These are phyloP conservation scores for Tranzscheliella williamsii DNA, from an alignment of 1,284 basidiomycete genomes.

Conservation along the genomic window DNA sequence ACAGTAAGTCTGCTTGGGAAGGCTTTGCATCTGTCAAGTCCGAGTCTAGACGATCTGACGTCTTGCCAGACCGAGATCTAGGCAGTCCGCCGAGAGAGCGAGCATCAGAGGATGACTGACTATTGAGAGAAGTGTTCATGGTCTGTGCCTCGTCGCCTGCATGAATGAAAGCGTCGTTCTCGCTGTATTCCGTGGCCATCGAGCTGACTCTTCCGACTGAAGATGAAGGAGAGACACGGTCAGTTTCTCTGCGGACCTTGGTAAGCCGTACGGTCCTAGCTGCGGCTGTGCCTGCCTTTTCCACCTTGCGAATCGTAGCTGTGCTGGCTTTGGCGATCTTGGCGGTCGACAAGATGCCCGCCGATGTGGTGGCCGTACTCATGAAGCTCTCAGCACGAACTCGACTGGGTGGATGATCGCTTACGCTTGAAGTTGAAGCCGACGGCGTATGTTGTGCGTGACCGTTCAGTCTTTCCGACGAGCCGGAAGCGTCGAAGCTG, in stretches of 20 bases:
- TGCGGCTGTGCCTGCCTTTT: constrained; percentile 5
- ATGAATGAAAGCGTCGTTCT: too few relatives aligned
- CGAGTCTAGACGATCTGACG: too few relatives aligned
- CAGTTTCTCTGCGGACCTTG: constrained; percentile 8
- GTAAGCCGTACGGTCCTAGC: constrained; percentile 21
- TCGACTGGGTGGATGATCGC: constrained; percentile 1
- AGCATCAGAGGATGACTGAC: too few relatives aligned
- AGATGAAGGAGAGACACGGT: constrained; percentile 14
- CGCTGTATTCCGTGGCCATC: constrained; percentile 9
- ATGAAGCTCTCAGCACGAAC: constrained; percentile 29
- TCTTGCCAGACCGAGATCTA: too few relatives aligned
- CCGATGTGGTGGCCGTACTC: constrained; percentile 14
- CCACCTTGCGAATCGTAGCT: constrained; percentile 26
- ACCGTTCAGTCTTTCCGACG: constrained; percentile 4
- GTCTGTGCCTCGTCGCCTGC: too few relatives aligned
- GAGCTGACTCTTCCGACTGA: constrained; percentile 10
- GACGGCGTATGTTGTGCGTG: constrained; percentile 1
- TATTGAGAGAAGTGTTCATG: too few relatives aligned
- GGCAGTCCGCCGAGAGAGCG: too few relatives aligned
- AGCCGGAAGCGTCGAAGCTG: constrained; percentile 14
- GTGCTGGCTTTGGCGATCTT: constrained; percentile 34
- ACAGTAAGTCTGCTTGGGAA: too few relatives aligned
- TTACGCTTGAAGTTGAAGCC: not conserved
- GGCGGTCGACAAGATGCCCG: constrained; percentile 10
- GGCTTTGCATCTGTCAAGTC: too few relatives aligned